These are phyloP conservation scores for Scheffersomyces lignicola DNA, from an alignment of 1,139 yeast genomes.

Conservation along the genomic window DNA sequence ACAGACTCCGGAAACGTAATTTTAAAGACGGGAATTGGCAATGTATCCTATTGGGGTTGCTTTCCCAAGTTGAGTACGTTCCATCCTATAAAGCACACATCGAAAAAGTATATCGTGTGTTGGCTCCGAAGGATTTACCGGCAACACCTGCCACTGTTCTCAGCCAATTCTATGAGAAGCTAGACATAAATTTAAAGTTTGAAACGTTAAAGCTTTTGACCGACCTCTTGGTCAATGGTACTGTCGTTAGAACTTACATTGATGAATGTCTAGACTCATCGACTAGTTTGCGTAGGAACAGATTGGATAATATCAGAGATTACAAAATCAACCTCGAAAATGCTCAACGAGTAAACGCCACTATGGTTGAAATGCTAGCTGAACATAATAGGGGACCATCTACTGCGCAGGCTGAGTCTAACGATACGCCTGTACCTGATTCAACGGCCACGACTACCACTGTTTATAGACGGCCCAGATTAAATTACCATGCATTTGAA, in stretches of 20 bases:
- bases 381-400: background rate
- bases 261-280: slow-evolving; percentile 71
- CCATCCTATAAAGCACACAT: slow-evolving; percentile 53
- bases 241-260: slow-evolving; percentile 59
- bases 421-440: slow-evolving; percentile 16
- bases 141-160: slow-evolving; percentile 53
- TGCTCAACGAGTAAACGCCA: slow-evolving; percentile 47
- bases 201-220: slow-evolving; percentile 56
- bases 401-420: slow-evolving; percentile 11
- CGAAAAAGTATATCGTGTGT: slow-evolving; percentile 42
- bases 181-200: slow-evolving; percentile 53
- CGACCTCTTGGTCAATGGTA: slow-evolving; percentile 57
- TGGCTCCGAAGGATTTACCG: slow-evolving; percentile 58
- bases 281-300: slow-evolving; percentile 61
- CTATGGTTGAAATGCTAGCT: slow-evolving; percentile 27
- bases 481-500: slow-evolving; percentile 36
- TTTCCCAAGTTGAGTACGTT: slow-evolving; percentile 60
- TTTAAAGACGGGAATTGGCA: slow-evolving; percentile 90
- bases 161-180: slow-evolving; percentile 47
- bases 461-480: slow-evolving; percentile 23
- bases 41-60: slow-evolving; percentile 68
- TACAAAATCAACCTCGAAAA: slow-evolving; percentile 51
- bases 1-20: slow-evolving; percentile 67
- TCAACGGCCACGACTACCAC: slow-evolving; percentile 9
- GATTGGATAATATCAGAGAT: slow-evolving; percentile 68